phyloP scores from a whole-genome alignment of 116 monocot genomes.

The Zostera marina region DNA sequence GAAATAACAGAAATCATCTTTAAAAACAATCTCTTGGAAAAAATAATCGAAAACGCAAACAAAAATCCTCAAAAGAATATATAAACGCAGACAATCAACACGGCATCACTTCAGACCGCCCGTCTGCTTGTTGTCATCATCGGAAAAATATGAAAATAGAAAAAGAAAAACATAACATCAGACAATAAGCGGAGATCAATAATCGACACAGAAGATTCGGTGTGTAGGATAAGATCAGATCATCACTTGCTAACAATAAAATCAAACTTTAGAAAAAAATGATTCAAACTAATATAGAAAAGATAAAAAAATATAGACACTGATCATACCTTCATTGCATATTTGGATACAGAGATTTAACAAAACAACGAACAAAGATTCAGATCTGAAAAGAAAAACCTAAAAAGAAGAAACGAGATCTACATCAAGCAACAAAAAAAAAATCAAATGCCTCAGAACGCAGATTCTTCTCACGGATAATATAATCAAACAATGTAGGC shows the following conservation, averaged over 20 bases:
- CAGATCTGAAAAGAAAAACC: too few species aligned
- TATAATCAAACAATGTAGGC: slow-evolving; percentile 8
- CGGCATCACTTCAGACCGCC: slow-evolving; percentile 50
- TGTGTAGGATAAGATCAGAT: slow-evolving; percentile 11
- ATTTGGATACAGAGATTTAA: too few species aligned
- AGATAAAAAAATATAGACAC: too few species aligned
- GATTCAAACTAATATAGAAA: too few species aligned
- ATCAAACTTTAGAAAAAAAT: too few species aligned
- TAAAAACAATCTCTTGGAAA: too few species aligned
- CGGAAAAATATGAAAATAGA: background rate
- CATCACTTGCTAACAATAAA: slow-evolving; percentile 6
- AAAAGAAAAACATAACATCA: background rate
- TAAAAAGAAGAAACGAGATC: too few species aligned
- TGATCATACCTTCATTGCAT: too few species aligned
- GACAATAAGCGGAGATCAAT: slow-evolving; percentile 13
- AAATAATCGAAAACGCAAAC: too few species aligned
- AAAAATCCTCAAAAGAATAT: background rate
- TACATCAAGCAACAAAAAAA: too few species aligned
- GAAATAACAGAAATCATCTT: too few species aligned
- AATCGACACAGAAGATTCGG: slow-evolving; percentile 7
- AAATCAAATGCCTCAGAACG: slow-evolving; percentile 2
- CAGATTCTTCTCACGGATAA: slow-evolving; percentile 1
- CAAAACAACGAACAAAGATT: too few species aligned
- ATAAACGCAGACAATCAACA: slow-evolving; percentile 34
- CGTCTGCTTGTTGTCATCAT: slow-evolving; percentile 25